Base-by-base conservation (phyloP, 495 filamentous ascomycete species). In the Hyaloscypha bicolor region DNA sequence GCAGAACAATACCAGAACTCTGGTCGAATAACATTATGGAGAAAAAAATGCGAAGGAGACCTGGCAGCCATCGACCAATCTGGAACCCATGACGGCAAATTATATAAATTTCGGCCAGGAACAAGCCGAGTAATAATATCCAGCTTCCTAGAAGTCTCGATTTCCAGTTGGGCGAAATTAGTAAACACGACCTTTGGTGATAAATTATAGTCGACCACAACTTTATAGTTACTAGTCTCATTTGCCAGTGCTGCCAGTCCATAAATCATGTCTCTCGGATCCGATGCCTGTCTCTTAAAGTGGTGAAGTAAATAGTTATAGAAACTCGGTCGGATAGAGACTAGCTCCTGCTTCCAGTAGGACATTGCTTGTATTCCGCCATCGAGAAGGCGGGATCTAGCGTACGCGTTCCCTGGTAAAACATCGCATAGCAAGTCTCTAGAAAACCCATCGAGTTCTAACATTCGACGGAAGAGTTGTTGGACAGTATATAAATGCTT, bases 251-350 rank as follows among this genome's bases (percentile, higher is more conserved):
- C 33, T 14, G 33, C 55, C 21, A 60, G 25, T n/a, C 39, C 64
- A 31, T 29, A 66, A 12, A 66, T 25, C 33, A 55, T 60, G 21
- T 66, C 64, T 33, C 30, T 60, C 11, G 55, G 64, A 60, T 66
- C 31, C 8, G 55, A 45, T 16, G 55, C 21, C 22, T 60, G 1
- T 22, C n/a, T 25, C 12, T 22, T 6, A 6, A n/a, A 9, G 25
- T 62, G 3, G 35, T 37, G 3, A 8, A 8, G 35, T 12, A 37
- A 12, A 37, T 12, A 37, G 35, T 37, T 37, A 37, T 37, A 12
- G n/a, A 37, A 37, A 37, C 35, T 37, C 35, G 12, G 25, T 25
- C 25, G 25, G 25, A 25, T 25, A 25, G 25, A 25, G 2, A 25
- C 25, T 25, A 2, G 25, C 25, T 25, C 1, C 25, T 25, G 25